Evolutionary conservation across 257 asterid genomes (phyloP), one percentile per base, ranked within the genome.

Genomic region (Thymus quinquecostatus): DNA sequence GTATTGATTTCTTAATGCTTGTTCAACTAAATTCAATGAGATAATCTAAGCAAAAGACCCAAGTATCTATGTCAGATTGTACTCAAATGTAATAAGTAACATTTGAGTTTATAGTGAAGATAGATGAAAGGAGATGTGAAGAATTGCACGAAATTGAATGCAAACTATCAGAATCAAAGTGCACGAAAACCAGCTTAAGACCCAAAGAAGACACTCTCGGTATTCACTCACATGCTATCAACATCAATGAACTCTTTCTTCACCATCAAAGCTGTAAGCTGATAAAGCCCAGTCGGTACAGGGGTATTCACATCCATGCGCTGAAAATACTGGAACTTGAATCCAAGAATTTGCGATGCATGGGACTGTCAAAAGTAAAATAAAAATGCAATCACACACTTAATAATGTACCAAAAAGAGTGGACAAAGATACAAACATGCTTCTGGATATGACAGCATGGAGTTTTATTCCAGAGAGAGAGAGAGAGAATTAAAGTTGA

Each of bases 291-390:
- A 73, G 56, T 68, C 10, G 99, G 99, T 43, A 87, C 95, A 68
- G 88, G 86, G 73, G 63, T 74, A 68, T 69, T 78, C 11, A 88
- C 84, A 77, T 95, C 99, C 82, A 76, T 65, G 4, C 95, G 94
- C 85, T 95, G 98, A 76, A 92, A 92, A 81, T 89, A 89, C 78
- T 92, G 97, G 77, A 95, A 95, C 86, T 95, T 95, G 81, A 92
- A 92, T 69, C 98, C 98, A 72, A 95, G 91, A 80, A 95, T 87
- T 74, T 95, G 99, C 29, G 99, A 88, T 69, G 98, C 98, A 76
- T 89, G 97, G 72, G 98, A 95, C 99, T 95, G 96, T 72, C 85
- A 69, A 76, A 38, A 53, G 75, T 32, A 44, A 69, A 59, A 73
- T 65, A 30, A 56, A 68, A 75, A 48, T 28, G 61, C 43, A 55